A percentile compares a stretch with the other conserved stretches of the same genome.
phyloP scores from a whole-genome alignment of 495 filamentous ascomycete genomes.

The Hamigera avellanea region DNA sequence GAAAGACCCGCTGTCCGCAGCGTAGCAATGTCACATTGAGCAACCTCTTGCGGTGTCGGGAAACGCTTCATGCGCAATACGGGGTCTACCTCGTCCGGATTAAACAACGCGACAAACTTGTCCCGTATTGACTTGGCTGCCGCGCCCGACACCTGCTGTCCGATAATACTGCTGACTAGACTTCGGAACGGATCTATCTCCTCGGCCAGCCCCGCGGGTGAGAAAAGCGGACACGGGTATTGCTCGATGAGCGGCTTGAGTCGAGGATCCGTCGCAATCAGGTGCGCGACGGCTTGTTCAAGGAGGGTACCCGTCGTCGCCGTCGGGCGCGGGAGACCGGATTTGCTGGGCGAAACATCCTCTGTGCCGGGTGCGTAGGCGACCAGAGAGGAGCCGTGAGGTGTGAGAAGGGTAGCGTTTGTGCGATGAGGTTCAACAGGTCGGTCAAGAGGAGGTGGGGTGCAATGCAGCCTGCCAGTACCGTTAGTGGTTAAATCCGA shows the following conservation, averaged over 20 bases:
- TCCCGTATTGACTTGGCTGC: slow-evolving; percentile 79
- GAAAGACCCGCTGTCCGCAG: slow-evolving; percentile 81
- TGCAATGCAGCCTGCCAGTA: slow-evolving; percentile 17
- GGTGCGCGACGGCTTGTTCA: slow-evolving; percentile 63
- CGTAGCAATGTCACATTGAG: slow-evolving; percentile 40
- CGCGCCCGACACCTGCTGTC: slow-evolving; percentile 89
- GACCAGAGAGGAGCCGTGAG: slow-evolving; percentile 59
- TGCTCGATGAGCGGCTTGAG: slow-evolving; percentile 61
- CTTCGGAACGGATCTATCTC: slow-evolving; percentile 78
- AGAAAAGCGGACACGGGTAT: slow-evolving; percentile 70
- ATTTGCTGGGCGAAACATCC: slow-evolving; percentile 49
- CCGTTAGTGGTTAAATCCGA: slow-evolving; percentile 4
- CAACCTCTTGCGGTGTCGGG: slow-evolving; percentile 66
- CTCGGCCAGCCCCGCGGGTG: slow-evolving; percentile 70
- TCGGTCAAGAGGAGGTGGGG: slow-evolving; percentile 36
- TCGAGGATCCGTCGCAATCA: slow-evolving; percentile 64
- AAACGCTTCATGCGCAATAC: slow-evolving; percentile 29
- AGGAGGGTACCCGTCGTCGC: slow-evolving; percentile 65
- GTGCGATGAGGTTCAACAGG: slow-evolving; percentile 52
- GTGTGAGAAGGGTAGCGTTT: slow-evolving; percentile 71
- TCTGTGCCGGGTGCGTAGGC: slow-evolving; percentile 37
- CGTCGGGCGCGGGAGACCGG: slow-evolving; percentile 31
- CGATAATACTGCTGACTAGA: slow-evolving; percentile 77
- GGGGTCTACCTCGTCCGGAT: slow-evolving; percentile 13
- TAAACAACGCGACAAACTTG: slow-evolving; percentile 75